phyloP scores from a whole-genome alignment of 2,329 filamentous ascomycete genomes.

The Phaeosphaeria sp. region DNA sequence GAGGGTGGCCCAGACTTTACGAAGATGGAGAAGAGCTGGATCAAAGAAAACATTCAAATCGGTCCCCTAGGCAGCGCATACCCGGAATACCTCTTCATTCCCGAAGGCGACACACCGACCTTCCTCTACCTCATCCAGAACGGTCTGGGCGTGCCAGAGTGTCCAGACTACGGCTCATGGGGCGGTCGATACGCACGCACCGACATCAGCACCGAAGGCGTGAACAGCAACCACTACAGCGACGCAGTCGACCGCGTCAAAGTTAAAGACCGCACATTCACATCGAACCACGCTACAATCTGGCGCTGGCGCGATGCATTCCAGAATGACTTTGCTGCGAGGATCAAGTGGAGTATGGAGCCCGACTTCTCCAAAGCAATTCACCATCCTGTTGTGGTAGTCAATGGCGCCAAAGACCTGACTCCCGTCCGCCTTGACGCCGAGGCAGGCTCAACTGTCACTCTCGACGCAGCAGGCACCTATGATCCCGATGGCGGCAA shows the following conservation, averaged over 20 bases:
- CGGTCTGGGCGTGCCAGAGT: constrained; percentile 55
- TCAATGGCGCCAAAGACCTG: constrained; percentile 51
- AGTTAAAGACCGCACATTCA: constrained; percentile 43
- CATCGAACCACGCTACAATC: constrained; percentile 57
- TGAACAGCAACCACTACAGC: constrained; percentile 47
- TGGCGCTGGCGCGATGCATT: constrained; percentile 63
- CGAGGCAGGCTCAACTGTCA: constrained; percentile 49
- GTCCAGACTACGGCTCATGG: constrained; percentile 59
- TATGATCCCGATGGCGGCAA: constrained; percentile 56
- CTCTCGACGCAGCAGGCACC: constrained; percentile 54
- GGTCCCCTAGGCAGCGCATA: constrained; percentile 53
- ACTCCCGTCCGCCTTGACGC: constrained; percentile 51
- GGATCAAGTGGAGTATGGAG: constrained; percentile 56
- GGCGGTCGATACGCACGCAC: constrained; percentile 55
- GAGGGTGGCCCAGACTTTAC: constrained; percentile 57
- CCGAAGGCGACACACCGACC: constrained; percentile 62
- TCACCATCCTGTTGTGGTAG: constrained; percentile 57
- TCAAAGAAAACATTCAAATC: constrained; percentile 62
- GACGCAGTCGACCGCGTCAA: constrained; percentile 48
- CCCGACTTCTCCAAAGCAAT: constrained; percentile 47
- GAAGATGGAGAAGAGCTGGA: constrained; percentile 59
- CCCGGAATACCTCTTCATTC: constrained; percentile 58
- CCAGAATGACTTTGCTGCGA: constrained; percentile 59
- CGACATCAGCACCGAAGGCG: constrained; percentile 42
- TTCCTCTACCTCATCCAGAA: constrained; percentile 60